Evolutionary conservation across 2,329 filamentous ascomycete species (phyloP), one percentile per base, ranked within the genome.

Genomic region (Aspergillus ochraceus): DNA sequence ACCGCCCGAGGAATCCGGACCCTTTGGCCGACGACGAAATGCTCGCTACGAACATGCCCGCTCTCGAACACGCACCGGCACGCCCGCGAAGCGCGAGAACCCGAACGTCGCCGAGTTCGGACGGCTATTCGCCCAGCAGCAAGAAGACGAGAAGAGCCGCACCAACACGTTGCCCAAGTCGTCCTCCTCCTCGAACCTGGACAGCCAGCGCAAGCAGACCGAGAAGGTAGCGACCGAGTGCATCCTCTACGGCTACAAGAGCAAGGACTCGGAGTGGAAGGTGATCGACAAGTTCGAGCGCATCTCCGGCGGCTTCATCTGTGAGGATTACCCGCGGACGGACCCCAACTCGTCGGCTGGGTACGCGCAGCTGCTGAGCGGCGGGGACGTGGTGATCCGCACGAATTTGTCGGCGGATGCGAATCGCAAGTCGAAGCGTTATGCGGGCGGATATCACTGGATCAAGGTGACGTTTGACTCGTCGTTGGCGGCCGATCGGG

Each of bases 311-410:
- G 93, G 93, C 26, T 80, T 86, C 63, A 91, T 97, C 72, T 93
- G 93, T 76, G 94, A 98, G 78, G 93, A 97, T 77, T 98, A 98
- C 76, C 87, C 92, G 9, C 88, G 94, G 63, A 88, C 90, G 64
- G 89, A 94, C n/a, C 90, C 91, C 2, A 82, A 86, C 58, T 84
- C 88, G 63, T 85, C 86, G 70, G 82, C 84, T 59, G 84, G 89
- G 59, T 94, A 90, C 79, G 90, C 79, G n/a, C 78, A 90, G 71
- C 85, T 88, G 1, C 86, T 93, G 66, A 85, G 91, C 62, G 85
- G 89, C 63, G 88, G 92, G 68, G 86, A 90, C 54, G 87, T 90
- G 10, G 85, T 89, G 9, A 87, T 89, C 52, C 86, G 87, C 59
- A 83, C 85, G 54, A 84, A 85, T 10, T 79, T 97, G 55, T 90